These are phyloP conservation scores for Dothistroma septosporum DNA, from an alignment of 2,329 filamentous ascomycete genomes.

Conservation along the genomic window DNA sequence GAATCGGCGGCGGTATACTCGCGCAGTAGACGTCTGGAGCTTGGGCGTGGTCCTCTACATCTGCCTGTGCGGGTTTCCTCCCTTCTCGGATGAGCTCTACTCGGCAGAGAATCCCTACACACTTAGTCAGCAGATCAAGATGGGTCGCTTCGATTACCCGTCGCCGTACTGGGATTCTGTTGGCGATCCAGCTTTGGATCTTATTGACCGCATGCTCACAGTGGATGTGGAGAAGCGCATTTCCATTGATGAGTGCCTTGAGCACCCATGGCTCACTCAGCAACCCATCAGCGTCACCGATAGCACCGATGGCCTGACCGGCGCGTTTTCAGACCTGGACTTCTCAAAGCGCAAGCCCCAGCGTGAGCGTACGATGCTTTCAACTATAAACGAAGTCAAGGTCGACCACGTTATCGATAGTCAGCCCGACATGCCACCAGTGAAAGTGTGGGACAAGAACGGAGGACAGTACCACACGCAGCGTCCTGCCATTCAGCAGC, in stretches of 20 bases:
- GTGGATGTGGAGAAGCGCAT: slow-evolving; percentile 80
- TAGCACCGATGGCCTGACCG: slow-evolving; percentile 87
- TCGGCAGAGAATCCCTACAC: slow-evolving; percentile 73
- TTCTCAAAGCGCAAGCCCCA: slow-evolving; percentile 75
- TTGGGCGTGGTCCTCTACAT: slow-evolving; percentile 98
- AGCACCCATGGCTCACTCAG: slow-evolving; percentile 79
- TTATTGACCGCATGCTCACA: slow-evolving; percentile 92
- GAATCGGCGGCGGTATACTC: slow-evolving; percentile 81
- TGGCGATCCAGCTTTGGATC: slow-evolving; percentile 79
- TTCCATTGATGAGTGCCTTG: slow-evolving; percentile 83
- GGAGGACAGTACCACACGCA: slow-evolving; percentile 39
- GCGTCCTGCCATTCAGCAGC: slow-evolving; percentile 17
- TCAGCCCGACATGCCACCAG: slow-evolving; percentile 52
- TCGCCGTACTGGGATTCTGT: slow-evolving; percentile 94
- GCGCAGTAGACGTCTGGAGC: slow-evolving; percentile 94
- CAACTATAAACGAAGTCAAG: slow-evolving; percentile 72
- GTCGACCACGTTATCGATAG: slow-evolving; percentile 57
- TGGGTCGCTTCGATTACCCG: slow-evolving; percentile 86
- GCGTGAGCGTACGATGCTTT: slow-evolving; percentile 81
- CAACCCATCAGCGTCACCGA: slow-evolving; percentile 52
- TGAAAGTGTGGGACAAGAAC: slow-evolving; percentile 76
- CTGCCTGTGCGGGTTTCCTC: slow-evolving; percentile 92
- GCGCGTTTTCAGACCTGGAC: slow-evolving; percentile 76
- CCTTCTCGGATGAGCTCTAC: slow-evolving; percentile 91
- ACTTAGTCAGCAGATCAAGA: slow-evolving; percentile 83